These are phyloP conservation scores for Colletotrichum sp. DNA, from an alignment of 2,329 filamentous ascomycete genomes.

Conservation along the genomic window DNA sequence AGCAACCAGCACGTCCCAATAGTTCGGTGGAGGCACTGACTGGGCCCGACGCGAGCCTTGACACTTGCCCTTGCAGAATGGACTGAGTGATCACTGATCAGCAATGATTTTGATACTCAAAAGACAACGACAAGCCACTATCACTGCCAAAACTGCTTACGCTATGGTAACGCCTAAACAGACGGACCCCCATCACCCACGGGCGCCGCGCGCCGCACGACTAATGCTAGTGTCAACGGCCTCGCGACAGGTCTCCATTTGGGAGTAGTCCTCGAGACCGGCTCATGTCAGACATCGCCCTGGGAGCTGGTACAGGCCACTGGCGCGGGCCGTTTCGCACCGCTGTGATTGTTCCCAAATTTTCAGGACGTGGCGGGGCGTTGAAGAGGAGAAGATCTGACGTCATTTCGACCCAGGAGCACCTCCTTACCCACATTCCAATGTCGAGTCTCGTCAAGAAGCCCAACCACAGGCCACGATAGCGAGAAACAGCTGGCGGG, in stretches of 20 bases:
- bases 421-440: conserved; percentile 13
- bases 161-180: background rate
- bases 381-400: background rate
- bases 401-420: conserved; percentile 3
- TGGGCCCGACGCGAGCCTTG: background rate
- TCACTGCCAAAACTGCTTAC: background rate
- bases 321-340: background rate
- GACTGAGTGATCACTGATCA: background rate
- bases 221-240: background rate
- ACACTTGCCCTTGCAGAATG: conserved; percentile 7
- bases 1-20: conserved; percentile 13
- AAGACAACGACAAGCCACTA: background rate
- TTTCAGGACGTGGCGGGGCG: background rate
- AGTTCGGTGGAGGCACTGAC: conserved; percentile 15
- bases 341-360: background rate
- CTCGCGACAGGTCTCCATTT: background rate
- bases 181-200: background rate
- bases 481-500: background rate
- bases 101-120: background rate
- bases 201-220: background rate
- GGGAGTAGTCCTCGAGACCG: background rate
- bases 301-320: background rate
- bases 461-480: background rate
- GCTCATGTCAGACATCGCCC: conserved; percentile 1
- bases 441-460: conserved; percentile 11